These are phyloP conservation scores for Musa balbisiana DNA, from an alignment of 202 grass and related monocot genomes.

Conservation along the genomic window DNA sequence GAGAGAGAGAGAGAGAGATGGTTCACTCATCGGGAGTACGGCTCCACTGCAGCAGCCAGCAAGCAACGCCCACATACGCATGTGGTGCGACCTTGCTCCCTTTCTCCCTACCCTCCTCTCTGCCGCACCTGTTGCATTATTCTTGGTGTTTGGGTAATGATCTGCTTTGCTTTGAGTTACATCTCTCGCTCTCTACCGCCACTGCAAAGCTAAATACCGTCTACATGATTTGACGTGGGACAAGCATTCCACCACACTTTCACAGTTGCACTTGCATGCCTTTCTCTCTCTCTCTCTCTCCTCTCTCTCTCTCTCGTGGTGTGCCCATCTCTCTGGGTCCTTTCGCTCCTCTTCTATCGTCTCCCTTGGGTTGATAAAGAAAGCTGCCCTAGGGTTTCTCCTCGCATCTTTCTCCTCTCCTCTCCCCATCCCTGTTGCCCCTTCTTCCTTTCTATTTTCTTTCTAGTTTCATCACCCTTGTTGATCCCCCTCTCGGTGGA, in stretches of 20 bases:
- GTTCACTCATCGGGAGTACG: neutral
- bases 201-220: conserved; percentile 29
- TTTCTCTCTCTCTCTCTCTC: conserved; percentile 23
- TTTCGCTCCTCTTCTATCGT: conserved; percentile 5
- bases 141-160: neutral
- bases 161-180: neutral
- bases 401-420: neutral
- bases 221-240: conserved; percentile 36
- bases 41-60: neutral
- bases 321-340: conserved; percentile 36
- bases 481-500: conserved; percentile 12
- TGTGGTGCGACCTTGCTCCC: no score
- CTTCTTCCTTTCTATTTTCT: conserved; percentile 36
- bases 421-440: conserved; percentile 26
- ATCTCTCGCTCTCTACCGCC: conserved; percentile 14
- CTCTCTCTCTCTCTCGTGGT: conserved; percentile 33
- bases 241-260: conserved; percentile 31
- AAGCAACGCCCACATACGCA: neutral
- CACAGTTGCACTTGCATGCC: conserved; percentile 20
- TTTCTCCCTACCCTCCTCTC: no score
- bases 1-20: neutral
- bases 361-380: conserved; percentile 46
- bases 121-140: neutral
- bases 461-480: conserved; percentile 32
- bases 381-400: conserved; percentile 27